Evolutionary conservation across 768 basidiomycete species (phyloP).

Genomic region (Rhizopogon vulgaris): DNA sequence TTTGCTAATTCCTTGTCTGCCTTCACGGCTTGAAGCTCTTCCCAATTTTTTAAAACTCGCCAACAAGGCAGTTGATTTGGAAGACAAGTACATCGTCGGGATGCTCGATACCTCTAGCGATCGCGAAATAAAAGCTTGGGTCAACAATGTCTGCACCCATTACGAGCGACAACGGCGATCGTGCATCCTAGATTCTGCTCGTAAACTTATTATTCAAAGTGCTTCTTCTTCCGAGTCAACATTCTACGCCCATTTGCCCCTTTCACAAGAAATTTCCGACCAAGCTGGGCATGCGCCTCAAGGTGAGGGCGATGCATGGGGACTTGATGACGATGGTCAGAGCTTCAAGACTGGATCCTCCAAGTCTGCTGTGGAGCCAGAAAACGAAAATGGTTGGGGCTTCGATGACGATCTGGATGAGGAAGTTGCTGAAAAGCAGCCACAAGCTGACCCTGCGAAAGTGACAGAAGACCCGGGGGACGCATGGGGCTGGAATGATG

Average conservation of each 20-base stretch:
- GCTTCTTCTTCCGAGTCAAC: slow-evolving; percentile 14
- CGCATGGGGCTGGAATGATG: slow-evolving; percentile 78
- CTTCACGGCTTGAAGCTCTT: slow-evolving; percentile 54
- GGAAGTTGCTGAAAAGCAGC: slow-evolving; percentile 11
- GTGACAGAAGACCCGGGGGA: slow-evolving; percentile 38
- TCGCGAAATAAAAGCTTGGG: slow-evolving; percentile 61
- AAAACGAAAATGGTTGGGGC: slow-evolving; percentile 41
- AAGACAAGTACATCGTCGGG: slow-evolving; percentile 45
- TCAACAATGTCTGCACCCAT: slow-evolving; percentile 57
- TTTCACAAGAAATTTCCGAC: slow-evolving; percentile 3
- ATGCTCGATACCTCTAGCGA: slow-evolving; percentile 45
- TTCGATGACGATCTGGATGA: slow-evolving; percentile 42
- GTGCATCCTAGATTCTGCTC: slow-evolving; percentile 56
- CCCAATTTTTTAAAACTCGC: slow-evolving; percentile 57
- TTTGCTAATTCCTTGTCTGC: slow-evolving; percentile 65
- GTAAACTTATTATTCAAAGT: slow-evolving; percentile 44
- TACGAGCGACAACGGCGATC: slow-evolving; percentile 75
- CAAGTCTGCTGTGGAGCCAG: slow-evolving; percentile 18
- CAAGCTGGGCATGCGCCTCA: neutral
- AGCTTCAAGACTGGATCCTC: slow-evolving; percentile 21
- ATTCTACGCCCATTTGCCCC: slow-evolving; percentile 19
- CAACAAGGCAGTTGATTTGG: slow-evolving; percentile 57
- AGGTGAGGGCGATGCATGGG: slow-evolving; percentile 36
- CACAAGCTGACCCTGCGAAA: slow-evolving; percentile 13
- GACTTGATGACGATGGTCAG: slow-evolving; percentile 34